These are phyloP conservation scores for Hortiboletus campestris DNA, from an alignment of 768 basidiomycete genomes.

Conservation along the genomic window DNA sequence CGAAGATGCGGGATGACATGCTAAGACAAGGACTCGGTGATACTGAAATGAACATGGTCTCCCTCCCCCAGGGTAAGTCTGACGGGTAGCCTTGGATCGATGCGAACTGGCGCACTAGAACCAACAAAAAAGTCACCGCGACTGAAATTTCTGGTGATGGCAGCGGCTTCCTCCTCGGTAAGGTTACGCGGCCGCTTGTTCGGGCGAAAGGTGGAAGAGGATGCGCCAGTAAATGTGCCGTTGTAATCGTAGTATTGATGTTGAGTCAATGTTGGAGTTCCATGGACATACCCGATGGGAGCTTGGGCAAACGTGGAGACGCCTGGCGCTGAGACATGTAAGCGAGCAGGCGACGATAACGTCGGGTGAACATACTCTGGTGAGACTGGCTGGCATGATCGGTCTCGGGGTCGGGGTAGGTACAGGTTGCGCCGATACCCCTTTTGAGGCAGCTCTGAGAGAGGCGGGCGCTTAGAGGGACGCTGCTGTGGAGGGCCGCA, in stretches of 20 bases:
- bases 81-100: conserved; percentile 78
- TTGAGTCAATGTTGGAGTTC: conserved; percentile 49
- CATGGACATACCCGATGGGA: conserved; percentile 38
- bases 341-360: not conserved
- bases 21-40: conserved; percentile 48
- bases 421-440: conserved; percentile 65
- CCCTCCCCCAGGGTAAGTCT: conserved; percentile 78
- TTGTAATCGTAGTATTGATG: conserved; percentile 78
- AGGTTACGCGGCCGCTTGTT: conserved; percentile 75
- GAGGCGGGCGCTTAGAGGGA: conserved; percentile 3
- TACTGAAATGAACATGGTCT: conserved; percentile 72
- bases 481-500: conserved; percentile 7
- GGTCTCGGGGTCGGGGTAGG: conserved; percentile 77
- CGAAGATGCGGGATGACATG: conserved; percentile 12
- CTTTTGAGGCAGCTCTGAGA: conserved; percentile 78
- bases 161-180: conserved; percentile 80
- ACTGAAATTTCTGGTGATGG: conserved; percentile 78
- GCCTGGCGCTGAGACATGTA: conserved; percentile 28
- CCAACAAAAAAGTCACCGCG: conserved; percentile 84
- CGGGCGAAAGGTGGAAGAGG: conserved; percentile 76
- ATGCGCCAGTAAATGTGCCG: conserved; percentile 62
- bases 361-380: conserved; percentile 21
- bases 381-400: conserved; percentile 41
- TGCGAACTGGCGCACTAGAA: conserved; percentile 75
- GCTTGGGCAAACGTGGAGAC: conserved; percentile 39